A percentile compares a stretch with the other conserved stretches of the same genome.
phyloP scores from a whole-genome alignment of 2,329 filamentous ascomycete species.

The Arthrobotrys megalospora region DNA sequence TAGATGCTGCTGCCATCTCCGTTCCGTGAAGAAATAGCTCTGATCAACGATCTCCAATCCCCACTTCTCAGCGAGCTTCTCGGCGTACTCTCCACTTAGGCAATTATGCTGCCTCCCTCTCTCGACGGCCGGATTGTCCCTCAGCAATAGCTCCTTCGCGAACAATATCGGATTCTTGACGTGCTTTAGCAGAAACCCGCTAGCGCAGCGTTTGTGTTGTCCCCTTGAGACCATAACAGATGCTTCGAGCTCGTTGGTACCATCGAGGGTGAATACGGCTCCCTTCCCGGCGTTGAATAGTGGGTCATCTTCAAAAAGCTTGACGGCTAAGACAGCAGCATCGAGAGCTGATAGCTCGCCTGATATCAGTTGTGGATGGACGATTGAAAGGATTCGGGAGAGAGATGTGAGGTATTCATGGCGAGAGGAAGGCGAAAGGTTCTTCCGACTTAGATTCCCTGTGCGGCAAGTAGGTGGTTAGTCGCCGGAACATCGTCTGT shows the following conservation, averaged over 20 bases:
- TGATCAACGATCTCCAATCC: conserved; percentile 79
- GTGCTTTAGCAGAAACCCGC: conserved; percentile 79
- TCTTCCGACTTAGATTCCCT: conserved; percentile 69
- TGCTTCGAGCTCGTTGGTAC: conserved; percentile 87
- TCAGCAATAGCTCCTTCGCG: conserved; percentile 79
- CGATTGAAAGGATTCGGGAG: conserved; percentile 73
- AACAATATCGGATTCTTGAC: conserved; percentile 86
- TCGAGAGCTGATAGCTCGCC: conserved; percentile 74
- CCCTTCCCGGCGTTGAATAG: conserved; percentile 89
- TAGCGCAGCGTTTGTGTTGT: conserved; percentile 81
- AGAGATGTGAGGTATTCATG: conserved; percentile 77
- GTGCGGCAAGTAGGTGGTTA: neutral
- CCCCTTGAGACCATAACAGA: conserved; percentile 86
- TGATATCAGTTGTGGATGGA: conserved; percentile 67
- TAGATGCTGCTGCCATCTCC: conserved; percentile 83
- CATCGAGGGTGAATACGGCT: conserved; percentile 87
- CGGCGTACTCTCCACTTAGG: conserved; percentile 77
- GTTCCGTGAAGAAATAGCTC: conserved; percentile 83
- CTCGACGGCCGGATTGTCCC: conserved; percentile 75
- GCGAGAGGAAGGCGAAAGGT: conserved; percentile 71
- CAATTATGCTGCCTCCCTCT: conserved; percentile 66
- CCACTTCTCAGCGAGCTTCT: conserved; percentile 78
- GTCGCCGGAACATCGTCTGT: neutral
- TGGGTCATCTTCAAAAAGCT: conserved; percentile 81
- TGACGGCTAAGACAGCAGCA: conserved; percentile 81